Evolutionary conservation across 2,329 filamentous ascomycete species (phyloP).

Genomic region (Gliomastix tumulicola): DNA sequence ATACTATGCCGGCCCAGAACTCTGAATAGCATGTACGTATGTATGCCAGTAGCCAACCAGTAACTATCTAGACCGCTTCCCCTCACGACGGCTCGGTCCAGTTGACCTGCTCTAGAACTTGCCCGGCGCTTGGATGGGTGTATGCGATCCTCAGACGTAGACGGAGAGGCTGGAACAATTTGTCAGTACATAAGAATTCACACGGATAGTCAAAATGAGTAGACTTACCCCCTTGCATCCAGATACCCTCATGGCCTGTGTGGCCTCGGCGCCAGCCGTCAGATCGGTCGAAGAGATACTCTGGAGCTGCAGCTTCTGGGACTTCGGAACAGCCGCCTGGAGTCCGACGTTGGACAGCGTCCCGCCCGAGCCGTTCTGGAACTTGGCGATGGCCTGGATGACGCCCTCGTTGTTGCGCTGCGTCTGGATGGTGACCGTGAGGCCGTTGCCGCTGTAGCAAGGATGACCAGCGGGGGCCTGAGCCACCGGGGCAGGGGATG

Average conservation of each 20-base stretch:
- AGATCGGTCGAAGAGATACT: slow-evolving; percentile 80
- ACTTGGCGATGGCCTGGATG: slow-evolving; percentile 77
- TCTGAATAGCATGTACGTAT: no score
- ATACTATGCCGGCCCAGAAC: no score
- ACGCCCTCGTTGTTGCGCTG: slow-evolving; percentile 74
- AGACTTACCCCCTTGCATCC: slow-evolving; percentile 81
- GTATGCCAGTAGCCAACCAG: no score
- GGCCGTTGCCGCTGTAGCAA: slow-evolving; percentile 81
- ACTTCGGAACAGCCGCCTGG: slow-evolving; percentile 94
- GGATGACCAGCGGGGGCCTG: slow-evolving; percentile 45
- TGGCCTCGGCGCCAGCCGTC: slow-evolving; percentile 71
- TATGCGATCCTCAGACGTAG: slow-evolving; percentile 83
- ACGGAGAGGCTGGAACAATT: slow-evolving; percentile 60
- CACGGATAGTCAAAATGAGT: background rate
- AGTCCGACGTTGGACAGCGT: slow-evolving; percentile 69
- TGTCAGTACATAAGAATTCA: slow-evolving; percentile 7
- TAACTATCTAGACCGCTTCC: background rate
- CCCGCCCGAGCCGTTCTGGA: slow-evolving; percentile 66
- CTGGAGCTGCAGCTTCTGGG: slow-evolving; percentile 86
- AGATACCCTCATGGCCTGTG: slow-evolving; percentile 82
- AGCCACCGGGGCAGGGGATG: slow-evolving; percentile 39
- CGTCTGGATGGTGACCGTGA: slow-evolving; percentile 73
- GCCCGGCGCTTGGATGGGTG: slow-evolving; percentile 59
- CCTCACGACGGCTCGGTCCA: slow-evolving; percentile 71
- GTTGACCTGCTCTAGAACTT: slow-evolving; percentile 87